Evolutionary conservation across 257 asterid species (phyloP), one percentile per base, ranked within the genome.

Genomic region (Fraxinus americana): DNA sequence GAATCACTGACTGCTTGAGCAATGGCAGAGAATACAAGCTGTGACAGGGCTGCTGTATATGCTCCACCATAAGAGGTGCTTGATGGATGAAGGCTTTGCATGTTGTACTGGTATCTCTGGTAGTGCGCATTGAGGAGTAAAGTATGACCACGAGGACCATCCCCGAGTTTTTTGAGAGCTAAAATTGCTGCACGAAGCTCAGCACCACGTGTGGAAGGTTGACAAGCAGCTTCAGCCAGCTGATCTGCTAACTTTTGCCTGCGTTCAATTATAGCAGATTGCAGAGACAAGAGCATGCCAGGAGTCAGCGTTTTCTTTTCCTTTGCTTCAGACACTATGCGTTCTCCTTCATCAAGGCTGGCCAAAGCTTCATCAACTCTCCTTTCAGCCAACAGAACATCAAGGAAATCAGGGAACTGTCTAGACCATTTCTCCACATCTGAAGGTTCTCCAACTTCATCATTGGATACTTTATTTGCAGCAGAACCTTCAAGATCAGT

Each of bases 1-100:
- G 97, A 93, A 86, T 96, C 99, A 80, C 92, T 96, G 32, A 96
- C 91, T 35, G 97, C 99, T 86, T 96, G 99, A 81, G 98, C 94
- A 85, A 96, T 89, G 74, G 97, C 94, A 69, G 99, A 96, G 85
- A 96, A 96, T 75, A 93, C 97, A 76, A 96, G 91, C 88, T 93
- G 99, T 25, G 99, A 93, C 67, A 96, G 91, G 74, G 98, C 96
- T 52, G 98, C 97, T 23, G 99, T 96, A 72, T 96, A 96, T 71
- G 98, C 98, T 83, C 97, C 97, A 48, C 98, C 99, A 83, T 96
- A 92, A 76, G 99, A 93, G 52, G 98, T 90, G 87, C 94, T 96
- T 41, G 99, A 96, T 77, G 98, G 97, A 71, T 92, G 97, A 35
- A 96, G 94, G 83, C 93, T 89, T 81, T 91, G 98, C 97, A 92